phyloP scores from a whole-genome alignment of 371 early-diverging fungal species.

The Mucor piriformis region DNA sequence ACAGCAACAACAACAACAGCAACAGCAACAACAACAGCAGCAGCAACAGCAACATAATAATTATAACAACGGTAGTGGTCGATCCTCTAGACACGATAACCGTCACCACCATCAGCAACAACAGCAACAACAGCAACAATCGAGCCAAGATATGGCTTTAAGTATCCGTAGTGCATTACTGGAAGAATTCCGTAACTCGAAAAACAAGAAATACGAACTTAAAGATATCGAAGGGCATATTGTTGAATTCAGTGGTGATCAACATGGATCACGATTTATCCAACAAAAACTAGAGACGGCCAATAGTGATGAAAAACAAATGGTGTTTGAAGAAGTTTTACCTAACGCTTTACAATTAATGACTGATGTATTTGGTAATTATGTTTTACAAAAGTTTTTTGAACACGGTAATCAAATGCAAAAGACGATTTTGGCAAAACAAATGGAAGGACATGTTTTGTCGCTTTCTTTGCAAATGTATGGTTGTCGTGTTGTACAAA shows the following conservation, averaged over 20 bases:
- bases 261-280: conserved; percentile 99
- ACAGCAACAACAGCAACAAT: conserved; percentile 1
- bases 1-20: conserved; percentile 31
- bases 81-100: not conserved
- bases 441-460: conserved; percentile 95
- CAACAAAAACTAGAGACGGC: conserved; percentile 98
- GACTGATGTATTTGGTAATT: conserved; percentile 99
- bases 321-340: conserved; percentile 96
- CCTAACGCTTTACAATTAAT: conserved; percentile 93
- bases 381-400: conserved; percentile 99
- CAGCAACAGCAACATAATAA: conserved; percentile 25
- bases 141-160: conserved; percentile 39
- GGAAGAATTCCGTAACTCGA: conserved; percentile 94
- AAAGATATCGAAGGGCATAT: conserved; percentile 93
- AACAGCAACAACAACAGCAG: conserved; percentile 22
- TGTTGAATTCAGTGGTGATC: conserved; percentile 98
- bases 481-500: conserved; percentile 99
- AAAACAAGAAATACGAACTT: conserved; percentile 92
- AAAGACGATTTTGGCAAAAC: conserved; percentile 83
- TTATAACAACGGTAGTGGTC: not conserved
- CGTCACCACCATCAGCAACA: conserved; percentile 46
- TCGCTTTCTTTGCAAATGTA: conserved; percentile 98
- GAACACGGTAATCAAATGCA: conserved; percentile 93
- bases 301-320: conserved; percentile 89
- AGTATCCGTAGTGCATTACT: conserved; percentile 80